A percentile compares a stretch with the other conserved stretches of the same genome.
Conservation (phyloP, 2,329 filamentous ascomycete genomes). For the Alternaria longipes region DNA sequence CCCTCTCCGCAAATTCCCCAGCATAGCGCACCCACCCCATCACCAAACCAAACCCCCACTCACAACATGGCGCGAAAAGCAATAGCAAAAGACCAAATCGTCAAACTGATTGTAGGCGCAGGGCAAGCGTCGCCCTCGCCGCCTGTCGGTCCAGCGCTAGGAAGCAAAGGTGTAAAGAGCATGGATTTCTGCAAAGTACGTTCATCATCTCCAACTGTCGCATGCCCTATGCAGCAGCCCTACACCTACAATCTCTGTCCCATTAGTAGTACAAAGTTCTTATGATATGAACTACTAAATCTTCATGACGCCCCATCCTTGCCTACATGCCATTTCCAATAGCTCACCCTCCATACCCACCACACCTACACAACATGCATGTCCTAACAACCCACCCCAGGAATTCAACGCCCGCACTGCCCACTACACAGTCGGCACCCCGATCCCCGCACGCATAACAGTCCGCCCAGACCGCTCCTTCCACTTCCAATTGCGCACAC, state of each 20-base stretch:
- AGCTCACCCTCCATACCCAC: no score
- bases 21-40: constrained; percentile 6
- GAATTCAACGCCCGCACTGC: constrained; percentile 97
- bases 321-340: no score
- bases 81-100: constrained; percentile 63
- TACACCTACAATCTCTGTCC: neutral
- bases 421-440: constrained; percentile 82
- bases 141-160: constrained; percentile 93
- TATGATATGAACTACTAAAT: no score
- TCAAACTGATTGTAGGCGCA: constrained; percentile 97
- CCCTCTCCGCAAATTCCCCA: constrained; percentile 31
- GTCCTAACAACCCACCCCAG: constrained; percentile 57
- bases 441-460: constrained; percentile 88
- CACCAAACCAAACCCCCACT: constrained; percentile 7
- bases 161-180: constrained; percentile 97
- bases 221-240: neutral
- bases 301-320: no score
- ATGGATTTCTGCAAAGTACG: constrained; percentile 90
- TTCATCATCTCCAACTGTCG: neutral
- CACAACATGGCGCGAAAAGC: constrained; percentile 50
- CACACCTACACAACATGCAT: neutral
- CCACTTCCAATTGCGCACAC: constrained; percentile 90
- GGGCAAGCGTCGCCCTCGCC: constrained; percentile 95
- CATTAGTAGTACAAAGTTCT: no score
- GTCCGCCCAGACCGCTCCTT: constrained; percentile 95